These are phyloP conservation scores for Ajuga reptans DNA, from an alignment of 305 asterid genomes.

Conservation along the genomic window DNA sequence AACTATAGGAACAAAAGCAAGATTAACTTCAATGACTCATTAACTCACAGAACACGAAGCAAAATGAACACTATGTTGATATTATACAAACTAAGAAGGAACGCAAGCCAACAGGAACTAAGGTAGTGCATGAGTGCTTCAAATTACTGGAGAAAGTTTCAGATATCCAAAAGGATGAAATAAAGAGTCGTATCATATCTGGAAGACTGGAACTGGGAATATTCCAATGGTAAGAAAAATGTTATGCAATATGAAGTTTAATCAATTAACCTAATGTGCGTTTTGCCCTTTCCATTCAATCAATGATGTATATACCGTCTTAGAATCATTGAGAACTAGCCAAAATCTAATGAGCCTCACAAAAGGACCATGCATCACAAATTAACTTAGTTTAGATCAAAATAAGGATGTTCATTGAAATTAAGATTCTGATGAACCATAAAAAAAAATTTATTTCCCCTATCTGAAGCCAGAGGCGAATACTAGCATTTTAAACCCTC, in stretches of 20 bases:
- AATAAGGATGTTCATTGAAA: too few relatives aligned
- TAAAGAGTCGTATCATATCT: constrained; percentile 5
- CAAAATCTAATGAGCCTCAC: not conserved
- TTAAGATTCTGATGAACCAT: not conserved
- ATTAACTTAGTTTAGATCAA: not conserved
- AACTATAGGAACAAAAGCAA: not conserved
- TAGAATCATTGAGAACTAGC: not conserved
- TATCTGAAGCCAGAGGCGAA: not conserved
- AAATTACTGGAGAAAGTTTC: not conserved
- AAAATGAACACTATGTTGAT: too few relatives aligned
- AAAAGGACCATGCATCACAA: not conserved
- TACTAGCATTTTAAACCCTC: not conserved
- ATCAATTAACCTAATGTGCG: too few relatives aligned
- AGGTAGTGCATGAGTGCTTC: too few relatives aligned
- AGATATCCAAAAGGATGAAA: not conserved
- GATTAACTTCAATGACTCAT: too few relatives aligned
- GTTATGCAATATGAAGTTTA: not conserved
- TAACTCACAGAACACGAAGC: too few relatives aligned
- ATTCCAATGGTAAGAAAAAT: not conserved
- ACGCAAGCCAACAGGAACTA: too few relatives aligned
- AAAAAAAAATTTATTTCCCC: not conserved
- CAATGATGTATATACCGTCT: constrained; percentile 1
- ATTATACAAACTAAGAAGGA: too few relatives aligned
- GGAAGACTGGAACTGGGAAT: not conserved
- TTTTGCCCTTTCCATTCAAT: constrained; percentile 3